These are phyloP conservation scores for Exophiala oligosperma DNA, from an alignment of 2,329 filamentous ascomycete species.

Conservation along the genomic window DNA sequence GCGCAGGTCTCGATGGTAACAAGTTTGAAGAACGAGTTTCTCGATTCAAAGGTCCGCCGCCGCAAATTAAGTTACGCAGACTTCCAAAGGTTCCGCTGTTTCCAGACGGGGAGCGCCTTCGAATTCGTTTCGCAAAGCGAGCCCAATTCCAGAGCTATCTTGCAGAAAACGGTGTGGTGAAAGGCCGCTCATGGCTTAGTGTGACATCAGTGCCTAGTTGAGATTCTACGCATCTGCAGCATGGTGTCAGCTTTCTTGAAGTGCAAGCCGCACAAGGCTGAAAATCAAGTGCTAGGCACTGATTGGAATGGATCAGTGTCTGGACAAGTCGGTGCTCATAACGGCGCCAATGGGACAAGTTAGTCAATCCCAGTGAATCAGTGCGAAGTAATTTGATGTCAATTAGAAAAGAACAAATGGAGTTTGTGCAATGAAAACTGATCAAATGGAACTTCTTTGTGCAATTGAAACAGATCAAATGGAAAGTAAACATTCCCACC, in stretches of 20 bases:
- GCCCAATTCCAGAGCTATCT: slow-evolving; percentile 6
- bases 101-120: neutral
- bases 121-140: slow-evolving; percentile 1
- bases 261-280: no score
- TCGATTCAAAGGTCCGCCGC: neutral
- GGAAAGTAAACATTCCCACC: slow-evolving; percentile 2
- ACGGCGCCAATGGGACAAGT: slow-evolving; percentile 7
- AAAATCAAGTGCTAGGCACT: neutral
- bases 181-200: slow-evolving; percentile 9
- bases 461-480: slow-evolving; percentile 6
- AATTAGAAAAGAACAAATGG: slow-evolving; percentile 7
- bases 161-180: slow-evolving; percentile 10
- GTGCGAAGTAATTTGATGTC: slow-evolving; percentile 7
- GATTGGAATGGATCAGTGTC: slow-evolving; percentile 6
- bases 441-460: neutral
- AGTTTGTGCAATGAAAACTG: no score
- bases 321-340: slow-evolving; percentile 7
- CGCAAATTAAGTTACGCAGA: slow-evolving; percentile 3
- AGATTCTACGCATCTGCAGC: no score
- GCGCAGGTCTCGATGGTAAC: slow-evolving; percentile 5
- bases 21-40: slow-evolving; percentile 3
- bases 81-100: slow-evolving; percentile 8
- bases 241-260: no score
- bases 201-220: neutral
- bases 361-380: slow-evolving; percentile 4